These are phyloP conservation scores for Ramalina intermedia DNA, from an alignment of 495 filamentous ascomycete species.

Conservation along the genomic window DNA sequence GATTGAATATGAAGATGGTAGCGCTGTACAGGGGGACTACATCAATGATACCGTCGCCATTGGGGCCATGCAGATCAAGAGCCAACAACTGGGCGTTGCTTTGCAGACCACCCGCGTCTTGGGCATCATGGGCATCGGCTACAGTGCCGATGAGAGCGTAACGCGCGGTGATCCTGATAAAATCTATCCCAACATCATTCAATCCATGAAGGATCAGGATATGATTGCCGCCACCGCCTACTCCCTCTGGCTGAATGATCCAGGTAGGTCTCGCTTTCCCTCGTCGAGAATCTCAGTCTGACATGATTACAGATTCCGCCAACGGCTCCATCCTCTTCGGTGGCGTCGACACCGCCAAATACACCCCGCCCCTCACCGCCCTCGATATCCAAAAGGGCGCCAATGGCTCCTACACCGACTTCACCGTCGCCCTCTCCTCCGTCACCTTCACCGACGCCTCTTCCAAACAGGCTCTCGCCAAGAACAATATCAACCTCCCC, in stretches of 20 bases:
- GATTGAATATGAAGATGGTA: constrained; percentile 67
- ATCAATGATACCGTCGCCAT: constrained; percentile 58
- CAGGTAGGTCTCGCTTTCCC: constrained; percentile 28
- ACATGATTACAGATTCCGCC: constrained; percentile 27
- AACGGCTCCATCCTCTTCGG: constrained; percentile 78
- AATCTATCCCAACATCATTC: constrained; percentile 55
- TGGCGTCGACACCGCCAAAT: constrained; percentile 68
- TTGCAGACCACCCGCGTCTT: constrained; percentile 22
- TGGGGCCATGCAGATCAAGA: constrained; percentile 38
- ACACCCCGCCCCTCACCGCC: constrained; percentile 47
- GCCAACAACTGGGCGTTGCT: constrained; percentile 25
- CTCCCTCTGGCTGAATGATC: constrained; percentile 76
- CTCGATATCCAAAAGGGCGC: constrained; percentile 49
- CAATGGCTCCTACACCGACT: constrained; percentile 42
- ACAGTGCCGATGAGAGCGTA: constrained; percentile 53
- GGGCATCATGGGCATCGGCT: constrained; percentile 78
- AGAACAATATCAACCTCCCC: constrained; percentile 38
- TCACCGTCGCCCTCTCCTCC: constrained; percentile 62
- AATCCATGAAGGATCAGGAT: constrained; percentile 46
- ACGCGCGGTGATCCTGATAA: constrained; percentile 35
- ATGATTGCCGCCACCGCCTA: constrained; percentile 63
- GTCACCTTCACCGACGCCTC: constrained; percentile 35
- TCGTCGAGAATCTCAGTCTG: not conserved
- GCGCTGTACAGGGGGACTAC: constrained; percentile 59
- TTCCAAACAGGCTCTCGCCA: constrained; percentile 27